Evolutionary conservation across 2,329 filamentous ascomycete species (phyloP), one percentile per base, ranked within the genome.

Genomic region (Beauveria rudraprayagi): DNA sequence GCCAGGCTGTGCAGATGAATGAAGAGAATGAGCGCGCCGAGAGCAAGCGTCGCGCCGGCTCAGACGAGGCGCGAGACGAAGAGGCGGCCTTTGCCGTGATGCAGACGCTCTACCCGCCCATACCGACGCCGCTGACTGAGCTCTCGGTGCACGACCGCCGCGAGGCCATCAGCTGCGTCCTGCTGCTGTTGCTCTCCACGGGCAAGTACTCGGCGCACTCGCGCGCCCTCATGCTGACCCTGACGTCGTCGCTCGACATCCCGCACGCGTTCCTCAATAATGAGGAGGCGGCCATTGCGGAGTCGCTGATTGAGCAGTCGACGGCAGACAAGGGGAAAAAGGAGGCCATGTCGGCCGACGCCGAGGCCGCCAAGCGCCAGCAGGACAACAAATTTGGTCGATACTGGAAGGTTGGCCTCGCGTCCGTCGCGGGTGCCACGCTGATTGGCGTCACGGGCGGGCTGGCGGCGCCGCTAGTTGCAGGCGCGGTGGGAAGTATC

Each of bases 391-490:
- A 89, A 66, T 76, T 82, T 9, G 80, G 84, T 22, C 80, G 92
- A 9, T 89, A 89, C 71, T 96, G 91, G 90, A 97, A 96, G 71
- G 91, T 97, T 22, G 91, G 92, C 0, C 79, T 97, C 28, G 93
- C 92, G 0, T 90, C 89, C 9, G 91, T 95, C 0, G 92, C 91
- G 0, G 93, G 93, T 11, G 93, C 93, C 1, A 90, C 90, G 0
- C 78, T 96, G 1, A 92, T 97, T n/a, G 92, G 92, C 6, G 83
- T 97, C 3, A 96, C 92, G 0, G 92, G 92, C 19, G 92, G 92
- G 2, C 79, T 96, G n/a, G 92, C 92, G 1, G 92, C 92, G 0
- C 92, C 92, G 0, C 78, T 96, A 0, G 88, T 96, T 16, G 92
- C 92, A 4, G 92, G 91, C 4, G 91, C 91, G 0, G 81, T 97